Conservation (phyloP, 805 yeast genomes). For the Yarrowia deformans region DNA sequence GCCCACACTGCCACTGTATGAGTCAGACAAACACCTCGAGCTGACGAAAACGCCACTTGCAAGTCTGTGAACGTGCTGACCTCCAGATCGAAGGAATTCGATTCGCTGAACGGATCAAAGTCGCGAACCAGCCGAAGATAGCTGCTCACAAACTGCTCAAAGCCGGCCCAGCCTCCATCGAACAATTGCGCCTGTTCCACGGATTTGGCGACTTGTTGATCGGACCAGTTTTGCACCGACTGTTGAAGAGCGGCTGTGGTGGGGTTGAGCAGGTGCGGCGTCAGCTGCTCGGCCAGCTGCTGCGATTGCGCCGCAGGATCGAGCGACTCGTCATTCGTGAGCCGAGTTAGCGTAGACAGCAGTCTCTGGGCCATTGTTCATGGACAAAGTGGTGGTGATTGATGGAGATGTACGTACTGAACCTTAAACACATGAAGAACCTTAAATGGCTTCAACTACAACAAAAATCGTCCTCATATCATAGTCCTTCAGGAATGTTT, state of each 20-base stretch:
- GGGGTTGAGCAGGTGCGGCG: slow-evolving; percentile 1
- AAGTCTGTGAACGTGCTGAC: slow-evolving; percentile 56
- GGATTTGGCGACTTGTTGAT: background rate
- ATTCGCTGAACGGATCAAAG: slow-evolving; percentile 60
- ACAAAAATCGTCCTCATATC: no score
- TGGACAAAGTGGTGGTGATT: background rate
- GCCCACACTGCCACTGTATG: slow-evolving; percentile 40
- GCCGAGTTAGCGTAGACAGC: background rate
- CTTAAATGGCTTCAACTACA: no score
- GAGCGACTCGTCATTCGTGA: slow-evolving; percentile 10
- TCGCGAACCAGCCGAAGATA: slow-evolving; percentile 59
- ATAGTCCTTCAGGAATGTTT: no score
- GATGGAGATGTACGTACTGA: no score
- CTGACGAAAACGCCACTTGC: slow-evolving; percentile 51
- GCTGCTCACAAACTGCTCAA: slow-evolving; percentile 57
- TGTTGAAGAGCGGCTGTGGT: background rate
- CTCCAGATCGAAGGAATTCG: slow-evolving; percentile 61
- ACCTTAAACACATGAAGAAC: background rate
- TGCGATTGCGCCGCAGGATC: background rate
- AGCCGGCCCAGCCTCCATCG: slow-evolving; percentile 55
- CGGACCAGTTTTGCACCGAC: background rate
- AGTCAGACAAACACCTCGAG: slow-evolving; percentile 47
- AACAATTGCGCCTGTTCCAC: slow-evolving; percentile 43
- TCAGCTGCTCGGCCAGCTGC: background rate
- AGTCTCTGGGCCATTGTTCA: background rate